These are phyloP conservation scores for Pleoardoris graminearum DNA, from an alignment of 2,329 filamentous ascomycete genomes.

Conservation along the genomic window DNA sequence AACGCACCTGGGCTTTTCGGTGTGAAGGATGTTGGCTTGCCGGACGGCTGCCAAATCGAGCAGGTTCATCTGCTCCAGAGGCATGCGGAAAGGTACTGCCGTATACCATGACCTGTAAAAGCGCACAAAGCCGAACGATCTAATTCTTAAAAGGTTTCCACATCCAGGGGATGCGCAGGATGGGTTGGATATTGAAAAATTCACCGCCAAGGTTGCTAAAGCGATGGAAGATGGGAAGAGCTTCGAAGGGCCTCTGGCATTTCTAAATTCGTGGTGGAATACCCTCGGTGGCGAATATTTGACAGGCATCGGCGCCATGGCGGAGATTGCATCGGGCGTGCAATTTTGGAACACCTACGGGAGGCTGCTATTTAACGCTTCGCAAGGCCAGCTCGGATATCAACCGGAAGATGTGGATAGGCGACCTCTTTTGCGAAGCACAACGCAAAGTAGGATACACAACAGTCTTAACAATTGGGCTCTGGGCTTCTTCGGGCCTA, in stretches of 20 bases:
- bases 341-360: conserved; percentile 61
- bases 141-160: too few species aligned
- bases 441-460: conserved; percentile 57
- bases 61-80: conserved; percentile 59
- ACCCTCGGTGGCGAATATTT: conserved; percentile 50
- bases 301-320: conserved; percentile 55
- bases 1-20: conserved; percentile 54
- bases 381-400: conserved; percentile 54
- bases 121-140: too few species aligned
- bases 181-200: conserved; percentile 53
- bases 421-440: conserved; percentile 58
- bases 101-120: too few species aligned
- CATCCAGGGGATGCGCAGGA: conserved; percentile 51
- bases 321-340: conserved; percentile 56
- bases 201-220: conserved; percentile 55
- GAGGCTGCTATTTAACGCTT: conserved; percentile 56
- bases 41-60: conserved; percentile 59
- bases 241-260: conserved; percentile 55
- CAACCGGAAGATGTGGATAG: conserved; percentile 51
- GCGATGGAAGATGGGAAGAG: conserved; percentile 46
- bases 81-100: conserved; percentile 59
- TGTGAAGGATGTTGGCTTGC: conserved; percentile 53
- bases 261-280: conserved; percentile 59
- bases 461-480: conserved; percentile 60
- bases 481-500: conserved; percentile 57